Evolutionary conservation across 352 stramenopile genomes (phyloP), one percentile per base, ranked within the genome.

Genomic region (Pythium sp.): DNA sequence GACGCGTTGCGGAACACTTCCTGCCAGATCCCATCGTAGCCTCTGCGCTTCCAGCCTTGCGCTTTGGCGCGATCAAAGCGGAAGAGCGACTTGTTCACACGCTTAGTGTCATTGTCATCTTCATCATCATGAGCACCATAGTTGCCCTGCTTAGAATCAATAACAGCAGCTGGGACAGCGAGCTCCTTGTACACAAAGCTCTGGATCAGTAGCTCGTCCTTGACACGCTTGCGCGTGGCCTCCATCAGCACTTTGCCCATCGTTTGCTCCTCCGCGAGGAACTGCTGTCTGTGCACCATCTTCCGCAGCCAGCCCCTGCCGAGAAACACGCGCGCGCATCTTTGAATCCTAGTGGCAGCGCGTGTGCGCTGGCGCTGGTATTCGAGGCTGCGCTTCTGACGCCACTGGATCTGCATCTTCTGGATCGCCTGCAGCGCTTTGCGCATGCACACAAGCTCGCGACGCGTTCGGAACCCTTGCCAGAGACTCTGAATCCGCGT

Each of bases 21-120:
- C 41, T 92, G 84, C 84, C 84, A 92, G 28, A 90, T 66, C 1
- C 84, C 84, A 24, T 90, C 78, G 55, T 86, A 91, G 1, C 84
- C 84, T 49, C 74, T 77, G 9, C 81, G 75, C 26, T 78, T 87
- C 82, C 82, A 89, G 11, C 60, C 36, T 43, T 43, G 24, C 6
- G 65, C 70, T 34, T 75, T 87, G 9, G 8, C 51, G 3, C 67
- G 24, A 15, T 89, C 74, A 2, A 78, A 41, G 34, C 69, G 73
- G 64, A 79, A 90, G 0, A 91, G 64, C 15, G 75, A 68, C 4
- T 74, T 68, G 43, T 85, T 62, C 5, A 90, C 78, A 5, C 73
- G 78, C 9, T 51, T 70, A 14, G 68, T 32, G 11, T 56, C n/a
- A 15, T 49, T 12, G 2, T 79, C 67, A n/a, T 51, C 67, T 18